Evolutionary conservation across 176 grass and related monocot species (phyloP), one percentile per base, ranked within the genome.

Genomic region (Cenchrus purpureus): DNA sequence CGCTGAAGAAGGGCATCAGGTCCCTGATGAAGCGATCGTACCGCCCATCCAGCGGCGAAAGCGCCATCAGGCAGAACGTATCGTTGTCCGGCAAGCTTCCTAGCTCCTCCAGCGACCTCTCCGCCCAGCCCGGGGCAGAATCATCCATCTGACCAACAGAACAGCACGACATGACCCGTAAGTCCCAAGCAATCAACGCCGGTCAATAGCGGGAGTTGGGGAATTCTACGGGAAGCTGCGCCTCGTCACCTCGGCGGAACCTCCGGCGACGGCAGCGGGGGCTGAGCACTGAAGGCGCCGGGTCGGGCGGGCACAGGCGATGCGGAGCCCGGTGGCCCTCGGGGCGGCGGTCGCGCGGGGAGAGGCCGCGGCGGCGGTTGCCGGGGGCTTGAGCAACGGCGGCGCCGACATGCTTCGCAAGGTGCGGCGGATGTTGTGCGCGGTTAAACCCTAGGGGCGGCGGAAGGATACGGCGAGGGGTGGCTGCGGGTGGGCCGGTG

Each of bases 41-140:
- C 50, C 97, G 91, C 43, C 97, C 97, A 32, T 99, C 93, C 76
- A 99, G 91, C 6, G 97, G 97, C n/a, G 97, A 96, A 7, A 96
- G 70, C 42, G 84, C 82, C 90, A 96, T 91, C 86, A 90, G 40
- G 77, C 79, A 94, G 79, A 87, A 91, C 14, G 76, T 80, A 25
- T 88, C 91, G 12, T 63, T 61, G 63, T 71, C 81, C 32, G 54
- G 61, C 69, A 17, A 76, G 62, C 64, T 81, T 44, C 44, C 8
- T 31, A 90, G 46, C 84, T 83, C 80, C 84, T 83, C 68, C 67
- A 90, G 74, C 76, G 81, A 76, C 76, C 48, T 48, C 63, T 22
- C 31, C 45, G 81, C 70, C 89, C 81, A 84, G 31, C 84, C 76
- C 76, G 69, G 55, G 25, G 53, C 25, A 76, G 22, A 76, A 76